Conservation (phyloP, 192 early-diverging fungal species). For the Coemansia sp. region DNA sequence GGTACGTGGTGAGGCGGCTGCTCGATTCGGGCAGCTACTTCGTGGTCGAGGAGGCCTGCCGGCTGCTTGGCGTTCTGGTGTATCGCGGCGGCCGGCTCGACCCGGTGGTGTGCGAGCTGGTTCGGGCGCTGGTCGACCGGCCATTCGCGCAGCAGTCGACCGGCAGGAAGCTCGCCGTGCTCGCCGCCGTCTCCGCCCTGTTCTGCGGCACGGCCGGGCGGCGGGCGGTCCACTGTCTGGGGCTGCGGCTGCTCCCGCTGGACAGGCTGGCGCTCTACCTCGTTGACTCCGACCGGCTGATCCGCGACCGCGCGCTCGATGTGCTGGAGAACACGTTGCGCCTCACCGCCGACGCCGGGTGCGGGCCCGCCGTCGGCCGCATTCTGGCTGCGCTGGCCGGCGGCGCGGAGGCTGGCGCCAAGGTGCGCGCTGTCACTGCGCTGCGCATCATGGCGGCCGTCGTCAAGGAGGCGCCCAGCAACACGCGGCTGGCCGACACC, state of each 20-base stretch:
- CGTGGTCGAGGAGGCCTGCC: conserved; percentile 38
- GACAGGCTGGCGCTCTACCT: conserved; percentile 19
- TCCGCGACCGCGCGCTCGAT: conserved; percentile 48
- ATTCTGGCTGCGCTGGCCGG: neutral
- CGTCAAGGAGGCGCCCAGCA: conserved; percentile 17
- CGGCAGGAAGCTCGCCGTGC: conserved; percentile 21
- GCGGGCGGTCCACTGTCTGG: conserved; percentile 3
- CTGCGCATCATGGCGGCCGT: conserved; percentile 31
- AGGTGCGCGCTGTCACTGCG: conserved; percentile 7
- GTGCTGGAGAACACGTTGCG: conserved; percentile 28
- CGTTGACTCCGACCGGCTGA: conserved; percentile 28
- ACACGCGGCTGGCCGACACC: neutral
- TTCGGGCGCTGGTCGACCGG: conserved; percentile 12
- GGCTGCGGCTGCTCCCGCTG: conserved; percentile 1
- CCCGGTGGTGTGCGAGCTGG: conserved; percentile 9
- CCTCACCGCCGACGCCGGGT: neutral
- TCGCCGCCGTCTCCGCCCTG: conserved; percentile 9
- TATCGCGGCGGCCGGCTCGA: conserved; percentile 10
- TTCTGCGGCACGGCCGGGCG: neutral
- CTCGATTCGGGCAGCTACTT: conserved; percentile 46
- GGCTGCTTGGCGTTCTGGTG: conserved; percentile 21
- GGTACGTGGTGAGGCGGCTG: conserved; percentile 25
- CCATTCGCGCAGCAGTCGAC: conserved; percentile 11
- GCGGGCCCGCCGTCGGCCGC: neutral
- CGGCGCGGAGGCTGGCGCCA: neutral